Evolutionary conservation across 805 yeast genomes (phyloP).

Genomic region (Candida pini): DNA sequence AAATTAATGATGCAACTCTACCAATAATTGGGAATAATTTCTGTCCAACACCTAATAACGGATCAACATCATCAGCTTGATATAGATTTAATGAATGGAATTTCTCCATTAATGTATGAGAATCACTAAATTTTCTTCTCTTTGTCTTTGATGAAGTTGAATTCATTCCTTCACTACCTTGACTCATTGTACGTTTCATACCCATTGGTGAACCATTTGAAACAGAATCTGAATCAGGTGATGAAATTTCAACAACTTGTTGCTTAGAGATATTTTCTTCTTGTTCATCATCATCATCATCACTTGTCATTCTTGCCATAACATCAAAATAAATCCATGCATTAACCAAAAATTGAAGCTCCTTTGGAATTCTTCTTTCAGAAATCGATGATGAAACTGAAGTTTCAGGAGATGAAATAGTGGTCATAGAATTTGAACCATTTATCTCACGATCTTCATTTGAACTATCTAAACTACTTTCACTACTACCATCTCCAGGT

Average conservation of each 20-base stretch:
- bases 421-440: slow-evolving; percentile 6
- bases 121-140: slow-evolving; percentile 13
- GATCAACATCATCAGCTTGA: slow-evolving; percentile 45
- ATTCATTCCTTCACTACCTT: slow-evolving; percentile 1
- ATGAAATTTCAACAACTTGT: background rate
- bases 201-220: background rate
- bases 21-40: slow-evolving; percentile 61
- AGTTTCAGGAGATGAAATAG: slow-evolving; percentile 6
- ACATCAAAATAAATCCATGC: slow-evolving; percentile 69
- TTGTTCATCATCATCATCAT: slow-evolving; percentile 33
- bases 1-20: slow-evolving; percentile 51
- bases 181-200: background rate
- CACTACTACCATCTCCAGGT: slow-evolving; percentile 1
- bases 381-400: slow-evolving; percentile 1
- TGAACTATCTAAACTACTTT: slow-evolving; percentile 1
- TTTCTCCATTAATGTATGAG: slow-evolving; percentile 31
- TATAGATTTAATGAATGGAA: slow-evolving; percentile 33
- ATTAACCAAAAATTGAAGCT: slow-evolving; percentile 49
- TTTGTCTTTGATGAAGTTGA: slow-evolving; percentile 4
- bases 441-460: slow-evolving; percentile 1
- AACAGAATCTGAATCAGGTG: no score
- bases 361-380: slow-evolving; percentile 30
- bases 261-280: slow-evolving; percentile 2
- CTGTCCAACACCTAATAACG: slow-evolving; percentile 63
- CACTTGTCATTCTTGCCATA: slow-evolving; percentile 58